Percentiles rank a stretch among this genome's conserved stretches.
These are phyloP conservation scores for Mycena albidolilacea DNA, from an alignment of 768 basidiomycete genomes.

Conservation along the genomic window DNA sequence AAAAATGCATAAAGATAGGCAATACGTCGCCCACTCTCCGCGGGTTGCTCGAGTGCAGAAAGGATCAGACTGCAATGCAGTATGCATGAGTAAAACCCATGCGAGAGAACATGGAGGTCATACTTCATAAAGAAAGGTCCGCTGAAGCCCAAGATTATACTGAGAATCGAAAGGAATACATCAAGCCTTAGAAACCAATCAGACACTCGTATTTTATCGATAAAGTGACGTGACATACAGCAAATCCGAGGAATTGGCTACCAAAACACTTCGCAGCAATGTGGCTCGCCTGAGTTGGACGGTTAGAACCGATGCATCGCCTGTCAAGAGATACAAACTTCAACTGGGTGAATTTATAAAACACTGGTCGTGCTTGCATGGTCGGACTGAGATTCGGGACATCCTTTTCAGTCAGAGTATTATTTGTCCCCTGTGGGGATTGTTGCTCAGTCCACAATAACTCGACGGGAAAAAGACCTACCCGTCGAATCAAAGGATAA, in stretches of 20 bases:
- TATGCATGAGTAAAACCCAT: background rate
- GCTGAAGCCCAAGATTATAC: conserved; percentile 81
- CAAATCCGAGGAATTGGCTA: conserved; percentile 63
- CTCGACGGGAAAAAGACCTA: conserved; percentile 41
- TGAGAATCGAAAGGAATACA: conserved; percentile 73
- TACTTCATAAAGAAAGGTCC: conserved; percentile 89
- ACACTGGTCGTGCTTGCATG: conserved; percentile 75
- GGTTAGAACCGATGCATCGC: conserved; percentile 4
- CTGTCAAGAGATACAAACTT: background rate
- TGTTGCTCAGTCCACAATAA: background rate
- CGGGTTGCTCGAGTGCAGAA: background rate
- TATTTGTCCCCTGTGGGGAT: conserved; percentile 55
- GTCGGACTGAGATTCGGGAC: conserved; percentile 82
- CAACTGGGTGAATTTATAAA: conserved; percentile 58
- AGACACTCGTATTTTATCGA: background rate
- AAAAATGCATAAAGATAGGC: conserved; percentile 90
- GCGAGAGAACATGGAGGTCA: conserved; percentile 51
- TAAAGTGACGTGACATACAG: conserved; percentile 47
- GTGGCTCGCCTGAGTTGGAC: conserved; percentile 51
- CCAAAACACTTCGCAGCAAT: conserved; percentile 58
- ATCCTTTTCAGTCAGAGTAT: conserved; percentile 76
- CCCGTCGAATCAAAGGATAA: conserved; percentile 70
- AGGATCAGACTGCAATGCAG: conserved; percentile 2
- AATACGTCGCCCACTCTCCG: conserved; percentile 57
- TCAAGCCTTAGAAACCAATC: conserved; percentile 63